These are phyloP conservation scores for Azolla pinnata DNA, from an alignment of 75 land plant genomes.

Conservation along the genomic window DNA sequence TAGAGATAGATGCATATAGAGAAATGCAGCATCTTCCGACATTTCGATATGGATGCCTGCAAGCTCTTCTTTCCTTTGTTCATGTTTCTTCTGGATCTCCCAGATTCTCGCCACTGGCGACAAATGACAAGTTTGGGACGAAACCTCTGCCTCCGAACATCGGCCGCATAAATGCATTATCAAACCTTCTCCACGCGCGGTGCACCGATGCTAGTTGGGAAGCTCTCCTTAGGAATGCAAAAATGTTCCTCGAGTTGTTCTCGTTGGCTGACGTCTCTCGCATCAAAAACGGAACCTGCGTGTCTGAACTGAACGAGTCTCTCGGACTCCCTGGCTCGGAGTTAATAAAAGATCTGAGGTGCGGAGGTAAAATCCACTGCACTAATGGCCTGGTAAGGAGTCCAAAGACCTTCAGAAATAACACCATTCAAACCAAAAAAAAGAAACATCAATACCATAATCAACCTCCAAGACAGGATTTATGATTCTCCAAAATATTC, in stretches of 20 bases:
- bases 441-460: too few species aligned
- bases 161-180: slow-evolving; percentile 78
- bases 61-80: too few species aligned
- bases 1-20: too few species aligned
- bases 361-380: slow-evolving; percentile 43
- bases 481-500: too few species aligned
- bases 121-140: slow-evolving; percentile 37
- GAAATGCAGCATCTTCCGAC: too few species aligned
- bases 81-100: too few species aligned
- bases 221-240: slow-evolving; percentile 19
- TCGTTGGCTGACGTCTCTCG: slow-evolving; percentile 24
- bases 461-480: too few species aligned
- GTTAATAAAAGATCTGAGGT: slow-evolving; percentile 9
- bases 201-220: slow-evolving; percentile 54
- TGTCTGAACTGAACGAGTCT: slow-evolving; percentile 19
- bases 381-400: slow-evolving; percentile 68
- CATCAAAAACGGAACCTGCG: slow-evolving; percentile 41
- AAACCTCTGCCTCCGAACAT: slow-evolving; percentile 84
- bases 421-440: too few species aligned
- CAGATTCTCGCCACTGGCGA: slow-evolving; percentile 29
- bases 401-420: slow-evolving; percentile 78
- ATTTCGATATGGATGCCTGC: too few species aligned
- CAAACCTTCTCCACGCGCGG: slow-evolving; percentile 70
- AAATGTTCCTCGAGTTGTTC: slow-evolving; percentile 12
- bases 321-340: slow-evolving; percentile 70